phyloP scores from a whole-genome alignment of 352 stramenopile genomes.

The Phytophthora pinifolia region DNA sequence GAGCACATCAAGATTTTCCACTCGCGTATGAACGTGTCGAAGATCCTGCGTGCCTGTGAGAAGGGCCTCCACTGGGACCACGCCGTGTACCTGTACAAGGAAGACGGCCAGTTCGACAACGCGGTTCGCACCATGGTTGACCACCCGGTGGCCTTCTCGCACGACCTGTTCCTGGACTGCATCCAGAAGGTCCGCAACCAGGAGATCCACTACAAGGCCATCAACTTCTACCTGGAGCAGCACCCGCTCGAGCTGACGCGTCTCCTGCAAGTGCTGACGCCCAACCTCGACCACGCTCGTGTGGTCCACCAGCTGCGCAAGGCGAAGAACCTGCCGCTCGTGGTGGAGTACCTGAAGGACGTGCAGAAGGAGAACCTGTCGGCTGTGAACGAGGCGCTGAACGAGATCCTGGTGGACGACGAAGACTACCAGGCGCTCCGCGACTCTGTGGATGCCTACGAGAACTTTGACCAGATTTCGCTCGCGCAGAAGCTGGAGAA shows the following conservation, averaged over 20 bases:
- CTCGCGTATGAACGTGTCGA: conserved; percentile 98
- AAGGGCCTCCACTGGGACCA: conserved; percentile 98
- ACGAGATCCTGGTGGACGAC: conserved; percentile 96
- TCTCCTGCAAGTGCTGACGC: conserved; percentile 97
- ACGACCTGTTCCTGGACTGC: conserved; percentile 99
- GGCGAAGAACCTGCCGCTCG: conserved; percentile 96
- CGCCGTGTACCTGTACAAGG: conserved; percentile 99
- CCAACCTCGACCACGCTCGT: conserved; percentile 98
- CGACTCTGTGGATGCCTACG: conserved; percentile 98
- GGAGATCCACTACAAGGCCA: conserved; percentile 99
- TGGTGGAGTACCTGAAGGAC: conserved; percentile 97
- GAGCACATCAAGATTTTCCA: conserved; percentile 99
- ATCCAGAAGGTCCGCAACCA: conserved; percentile 99
- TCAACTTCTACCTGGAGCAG: conserved; percentile 98
- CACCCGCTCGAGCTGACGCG: conserved; percentile 97
- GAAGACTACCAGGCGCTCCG: conserved; percentile 98
- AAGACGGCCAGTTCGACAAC: conserved; percentile 99
- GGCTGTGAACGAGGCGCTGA: conserved; percentile 99
- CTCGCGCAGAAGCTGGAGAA: conserved; percentile 98
- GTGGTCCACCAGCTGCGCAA: conserved; percentile 98
- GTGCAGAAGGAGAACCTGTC: conserved; percentile 99
- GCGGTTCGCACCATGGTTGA: conserved; percentile 99
- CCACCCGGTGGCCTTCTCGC: conserved; percentile 95
- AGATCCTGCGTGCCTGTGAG: conserved; percentile 97
- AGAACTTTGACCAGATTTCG: conserved; percentile 99